Conservation (phyloP, 192 early-diverging fungal species). For the Dimargaris cristalligena region DNA sequence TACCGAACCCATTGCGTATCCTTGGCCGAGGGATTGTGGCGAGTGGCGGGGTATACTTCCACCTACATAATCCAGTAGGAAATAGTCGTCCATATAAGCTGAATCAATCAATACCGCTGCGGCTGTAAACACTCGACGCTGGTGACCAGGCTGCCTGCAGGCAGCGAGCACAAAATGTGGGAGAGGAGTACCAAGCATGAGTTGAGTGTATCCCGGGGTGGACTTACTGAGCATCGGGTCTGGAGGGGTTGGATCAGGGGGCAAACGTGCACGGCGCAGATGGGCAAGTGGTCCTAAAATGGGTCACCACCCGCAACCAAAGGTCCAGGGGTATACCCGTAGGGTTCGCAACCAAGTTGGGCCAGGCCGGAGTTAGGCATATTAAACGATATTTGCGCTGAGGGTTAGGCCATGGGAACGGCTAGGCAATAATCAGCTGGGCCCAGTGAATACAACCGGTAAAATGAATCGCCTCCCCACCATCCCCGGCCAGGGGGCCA, state of each 20-base stretch:
- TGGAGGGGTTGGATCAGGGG: slow-evolving; percentile 12
- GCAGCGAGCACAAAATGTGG: no score
- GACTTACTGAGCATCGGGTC: slow-evolving; percentile 12
- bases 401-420: no score
- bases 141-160: no score
- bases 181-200: background rate
- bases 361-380: slow-evolving; percentile 1
- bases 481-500: no score
- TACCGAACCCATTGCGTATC: slow-evolving; percentile 57
- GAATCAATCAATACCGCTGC: background rate
- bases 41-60: slow-evolving; percentile 30
- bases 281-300: slow-evolving; percentile 15
- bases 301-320: no score
- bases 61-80: slow-evolving; percentile 24
- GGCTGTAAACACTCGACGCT: background rate
- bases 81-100: background rate
- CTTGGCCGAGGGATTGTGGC: slow-evolving; percentile 36
- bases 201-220: background rate
- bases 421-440: no score
- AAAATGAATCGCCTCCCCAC: no score
- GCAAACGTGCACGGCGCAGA: slow-evolving; percentile 20
- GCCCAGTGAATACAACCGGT: background rate
- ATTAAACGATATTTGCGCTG: background rate
- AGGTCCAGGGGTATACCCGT: background rate
- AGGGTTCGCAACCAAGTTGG: background rate